A percentile compares a stretch with the other conserved stretches of the same genome.
These are phyloP conservation scores for Paratinospora sagittata DNA, from an alignment of 164 flowering plant species.

Conservation along the genomic window DNA sequence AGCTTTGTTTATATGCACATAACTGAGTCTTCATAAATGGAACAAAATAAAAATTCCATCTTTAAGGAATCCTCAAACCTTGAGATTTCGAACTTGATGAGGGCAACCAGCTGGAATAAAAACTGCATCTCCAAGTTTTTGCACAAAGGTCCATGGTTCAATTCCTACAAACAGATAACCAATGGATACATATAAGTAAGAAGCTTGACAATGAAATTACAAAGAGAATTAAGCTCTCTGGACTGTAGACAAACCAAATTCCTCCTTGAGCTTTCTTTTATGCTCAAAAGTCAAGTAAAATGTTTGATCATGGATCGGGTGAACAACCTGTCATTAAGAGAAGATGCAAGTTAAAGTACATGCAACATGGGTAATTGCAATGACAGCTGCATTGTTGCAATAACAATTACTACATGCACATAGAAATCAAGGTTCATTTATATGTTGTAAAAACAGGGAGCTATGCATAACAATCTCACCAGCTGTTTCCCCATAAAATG, in stretches of 20 bases:
- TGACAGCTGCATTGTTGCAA: not conserved
- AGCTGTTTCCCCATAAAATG: not conserved
- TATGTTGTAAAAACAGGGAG: not conserved
- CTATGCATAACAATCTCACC: not conserved
- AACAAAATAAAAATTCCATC: not conserved
- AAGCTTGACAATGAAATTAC: not conserved
- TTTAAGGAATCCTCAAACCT: constrained; percentile 23
- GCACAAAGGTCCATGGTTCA: constrained; percentile 55
- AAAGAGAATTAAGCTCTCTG: not conserved
- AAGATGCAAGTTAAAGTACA: not conserved
- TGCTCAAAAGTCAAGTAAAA: constrained; percentile 38
- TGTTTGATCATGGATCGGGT: constrained; percentile 49
- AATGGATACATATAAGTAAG: not conserved
- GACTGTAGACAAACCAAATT: constrained; percentile 26
- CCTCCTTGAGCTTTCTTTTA: constrained; percentile 44
- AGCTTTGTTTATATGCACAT: not conserved
- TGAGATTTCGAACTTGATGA: constrained; percentile 47
- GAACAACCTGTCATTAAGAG: constrained; percentile 33
- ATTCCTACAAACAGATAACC: constrained; percentile 25
- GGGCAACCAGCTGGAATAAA: constrained; percentile 57
- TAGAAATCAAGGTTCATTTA: not conserved
- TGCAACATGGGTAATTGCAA: not conserved
- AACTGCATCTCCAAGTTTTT: constrained; percentile 47
- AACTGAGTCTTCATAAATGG: not conserved
- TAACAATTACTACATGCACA: not conserved